Evolutionary conservation across 768 basidiomycete species (phyloP).

Genomic region (Leccinum uliginosum): DNA sequence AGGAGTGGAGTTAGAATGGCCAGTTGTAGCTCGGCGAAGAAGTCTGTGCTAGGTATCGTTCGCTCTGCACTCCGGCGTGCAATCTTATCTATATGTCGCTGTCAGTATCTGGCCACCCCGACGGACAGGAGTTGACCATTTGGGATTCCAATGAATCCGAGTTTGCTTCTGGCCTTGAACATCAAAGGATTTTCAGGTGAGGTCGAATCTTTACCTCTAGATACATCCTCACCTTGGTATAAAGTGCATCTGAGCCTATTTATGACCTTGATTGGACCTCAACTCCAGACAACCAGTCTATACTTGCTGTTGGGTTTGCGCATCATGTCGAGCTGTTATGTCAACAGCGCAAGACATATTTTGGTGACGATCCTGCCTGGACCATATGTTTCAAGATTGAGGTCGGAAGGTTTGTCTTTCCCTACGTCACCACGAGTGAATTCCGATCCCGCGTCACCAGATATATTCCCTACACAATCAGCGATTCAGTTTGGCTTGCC

Average conservation of each 20-base stretch:
- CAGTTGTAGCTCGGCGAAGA: slow-evolving; percentile 86
- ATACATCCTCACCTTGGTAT: neutral
- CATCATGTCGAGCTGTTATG: slow-evolving; percentile 82
- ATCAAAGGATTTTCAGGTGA: slow-evolving; percentile 58
- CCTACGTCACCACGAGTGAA: neutral
- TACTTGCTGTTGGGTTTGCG: slow-evolving; percentile 83
- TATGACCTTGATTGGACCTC: slow-evolving; percentile 92
- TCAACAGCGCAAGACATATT: slow-evolving; percentile 90
- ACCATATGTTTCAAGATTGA: slow-evolving; percentile 65
- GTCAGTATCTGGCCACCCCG: slow-evolving; percentile 54
- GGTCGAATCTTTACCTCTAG: slow-evolving; percentile 7
- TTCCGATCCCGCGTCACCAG: slow-evolving; percentile 34
- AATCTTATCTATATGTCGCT: slow-evolving; percentile 3
- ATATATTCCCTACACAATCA: slow-evolving; percentile 73
- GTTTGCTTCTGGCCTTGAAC: slow-evolving; percentile 88
- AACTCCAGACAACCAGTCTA: slow-evolving; percentile 84
- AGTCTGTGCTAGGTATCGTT: slow-evolving; percentile 77
- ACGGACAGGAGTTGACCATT: slow-evolving; percentile 81
- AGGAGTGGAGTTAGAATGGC: slow-evolving; percentile 62
- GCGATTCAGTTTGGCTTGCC: slow-evolving; percentile 88
- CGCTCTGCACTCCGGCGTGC: neutral
- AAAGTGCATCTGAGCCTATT: slow-evolving; percentile 48
- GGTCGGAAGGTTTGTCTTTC: slow-evolving; percentile 53
- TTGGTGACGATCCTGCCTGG: slow-evolving; percentile 80
- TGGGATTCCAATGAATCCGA: slow-evolving; percentile 97